Base-by-base conservation (phyloP, 164 flowering plant genomes). In the Vitis cinerea region DNA sequence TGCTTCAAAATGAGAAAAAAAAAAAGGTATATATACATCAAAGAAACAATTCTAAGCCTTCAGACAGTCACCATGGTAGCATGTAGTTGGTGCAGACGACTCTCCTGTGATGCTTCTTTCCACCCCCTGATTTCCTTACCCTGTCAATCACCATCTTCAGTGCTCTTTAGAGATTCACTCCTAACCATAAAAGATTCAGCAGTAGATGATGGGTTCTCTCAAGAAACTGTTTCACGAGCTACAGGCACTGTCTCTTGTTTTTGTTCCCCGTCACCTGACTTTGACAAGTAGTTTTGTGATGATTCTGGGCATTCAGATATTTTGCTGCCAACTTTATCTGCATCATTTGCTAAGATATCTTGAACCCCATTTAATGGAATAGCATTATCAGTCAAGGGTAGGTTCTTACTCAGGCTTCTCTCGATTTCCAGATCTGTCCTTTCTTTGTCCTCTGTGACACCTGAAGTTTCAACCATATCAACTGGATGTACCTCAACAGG, bases 361-460 rank as follows among this genome's bases (percentile, higher is more conserved):
- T 44, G 55, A 48, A 47, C 29, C 1, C 51, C 58, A 58, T 50
- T 58, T 13, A 10, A 56, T 31, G 31, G 16, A 31, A 17, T 10
- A 23, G 44, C 15, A 23, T 19, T 50, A 19, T 50, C 29, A 48
- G n/a, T 29, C 31, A 51, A 51, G 16, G 12, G 30, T 15, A 19
- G 50, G 50, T 50, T 27, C 23, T 30, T 37, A 17, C 10, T 19
- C 51, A 0, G 1, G 17, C 59, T 61, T 52, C 31, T 66, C 52
- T 13, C 53, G 64, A 10, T 61, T 44, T 65, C 30, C 29, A 37
- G 6, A 11, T 68, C 71, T 16, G 50, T 67, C 11, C 9, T 16
- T 67, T 54, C 66, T 68, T 68, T 65, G 50, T 61, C 73, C 27
- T 61, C 30, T 1, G 27, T 15, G 70, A 23, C 17, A 58, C 8